phyloP scores from a whole-genome alignment of 2,329 filamentous ascomycete species.

The Colletotrichum filicis region DNA sequence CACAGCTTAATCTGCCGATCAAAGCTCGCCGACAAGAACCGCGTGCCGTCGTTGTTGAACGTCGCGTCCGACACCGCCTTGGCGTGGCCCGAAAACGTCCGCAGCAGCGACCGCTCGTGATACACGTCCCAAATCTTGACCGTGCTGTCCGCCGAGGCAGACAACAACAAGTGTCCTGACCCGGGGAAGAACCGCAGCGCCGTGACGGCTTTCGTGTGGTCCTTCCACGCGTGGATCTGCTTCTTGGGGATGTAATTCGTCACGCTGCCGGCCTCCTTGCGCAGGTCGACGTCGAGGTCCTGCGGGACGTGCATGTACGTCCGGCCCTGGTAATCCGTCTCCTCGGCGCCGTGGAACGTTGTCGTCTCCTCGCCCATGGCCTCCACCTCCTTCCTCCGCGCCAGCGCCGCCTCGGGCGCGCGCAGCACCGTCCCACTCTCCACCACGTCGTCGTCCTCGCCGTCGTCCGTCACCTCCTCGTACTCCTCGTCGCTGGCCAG shows the following conservation, averaged over 20 bases:
- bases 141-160: slow-evolving; percentile 88
- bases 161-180: slow-evolving; percentile 89
- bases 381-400: slow-evolving; percentile 67
- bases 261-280: slow-evolving; percentile 80
- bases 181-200: slow-evolving; percentile 89
- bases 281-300: slow-evolving; percentile 86
- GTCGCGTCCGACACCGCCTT: slow-evolving; percentile 91
- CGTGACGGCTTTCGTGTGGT: slow-evolving; percentile 85
- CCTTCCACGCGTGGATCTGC: slow-evolving; percentile 88
- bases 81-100: slow-evolving; percentile 90
- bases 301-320: slow-evolving; percentile 98
- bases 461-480: slow-evolving; percentile 81
- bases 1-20: slow-evolving; percentile 97
- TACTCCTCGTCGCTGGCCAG: slow-evolving; percentile 84
- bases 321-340: slow-evolving; percentile 93
- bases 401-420: slow-evolving; percentile 65
- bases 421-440: slow-evolving; percentile 71
- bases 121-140: slow-evolving; percentile 97
- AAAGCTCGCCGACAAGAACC: slow-evolving; percentile 91
- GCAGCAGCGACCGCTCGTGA: slow-evolving; percentile 86
- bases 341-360: slow-evolving; percentile 83
- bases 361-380: slow-evolving; percentile 79
- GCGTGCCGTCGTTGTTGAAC: slow-evolving; percentile 84
- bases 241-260: slow-evolving; percentile 98
- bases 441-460: slow-evolving; percentile 77